phyloP scores from a whole-genome alignment of 139 green algal genomes.

The Tetradesmus lagerheimii region DNA sequence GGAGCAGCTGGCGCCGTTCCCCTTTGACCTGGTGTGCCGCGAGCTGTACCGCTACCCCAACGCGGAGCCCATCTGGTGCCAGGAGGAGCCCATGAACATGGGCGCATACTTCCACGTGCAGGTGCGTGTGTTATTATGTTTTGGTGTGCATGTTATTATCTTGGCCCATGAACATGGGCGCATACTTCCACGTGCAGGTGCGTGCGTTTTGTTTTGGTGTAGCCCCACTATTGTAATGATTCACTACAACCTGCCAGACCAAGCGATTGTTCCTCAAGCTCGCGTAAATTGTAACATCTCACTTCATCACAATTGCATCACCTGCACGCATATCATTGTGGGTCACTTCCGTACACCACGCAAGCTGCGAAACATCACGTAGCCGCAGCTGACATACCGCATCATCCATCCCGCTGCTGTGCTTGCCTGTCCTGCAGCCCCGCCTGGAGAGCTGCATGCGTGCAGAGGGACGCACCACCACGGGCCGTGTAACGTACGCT shows the following conservation, averaged over 20 bases:
- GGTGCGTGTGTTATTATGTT: slow-evolving; percentile 39
- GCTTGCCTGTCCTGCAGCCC: slow-evolving; percentile 16
- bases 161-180: slow-evolving; percentile 89
- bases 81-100: slow-evolving; percentile 99
- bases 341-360: no score
- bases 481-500: slow-evolving; percentile 75
- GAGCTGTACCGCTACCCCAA: slow-evolving; percentile 94
- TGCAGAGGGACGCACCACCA: slow-evolving; percentile 41
- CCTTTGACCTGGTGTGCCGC: slow-evolving; percentile 95
- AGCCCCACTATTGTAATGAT: no score
- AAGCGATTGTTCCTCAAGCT: no score
- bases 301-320: no score
- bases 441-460: slow-evolving; percentile 51
- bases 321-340: no score
- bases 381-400: no score
- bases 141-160: background rate
- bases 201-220: background rate
- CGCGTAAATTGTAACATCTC: no score
- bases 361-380: no score
- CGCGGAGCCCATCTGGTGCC: slow-evolving; percentile 90
- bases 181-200: slow-evolving; percentile 73
- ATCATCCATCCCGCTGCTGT: background rate
- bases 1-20: slow-evolving; percentile 98
- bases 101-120: slow-evolving; percentile 92
- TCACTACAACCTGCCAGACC: no score